Evolutionary conservation across 768 basidiomycete genomes (phyloP).

Genomic region (Psilocybe cubensis): DNA sequence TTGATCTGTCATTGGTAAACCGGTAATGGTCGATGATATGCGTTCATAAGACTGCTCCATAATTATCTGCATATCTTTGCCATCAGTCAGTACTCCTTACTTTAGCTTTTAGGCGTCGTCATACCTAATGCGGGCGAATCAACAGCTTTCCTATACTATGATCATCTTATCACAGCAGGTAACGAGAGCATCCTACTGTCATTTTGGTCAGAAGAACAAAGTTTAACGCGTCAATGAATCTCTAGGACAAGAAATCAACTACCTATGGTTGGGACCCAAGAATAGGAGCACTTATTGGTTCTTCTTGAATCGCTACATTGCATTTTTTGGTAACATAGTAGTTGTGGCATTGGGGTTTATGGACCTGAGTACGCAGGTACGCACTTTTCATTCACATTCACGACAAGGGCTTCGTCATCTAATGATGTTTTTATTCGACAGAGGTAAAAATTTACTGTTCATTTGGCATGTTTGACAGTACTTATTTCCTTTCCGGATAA

Average conservation of each 20-base stretch:
- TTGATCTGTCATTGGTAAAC: no score
- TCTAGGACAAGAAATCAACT: conserved; percentile 41
- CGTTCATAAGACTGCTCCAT: conserved; percentile 25
- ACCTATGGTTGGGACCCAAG: conserved; percentile 48
- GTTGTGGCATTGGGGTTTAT: conserved; percentile 34
- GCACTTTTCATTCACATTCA: conserved; percentile 5
- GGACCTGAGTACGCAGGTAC: conserved; percentile 25
- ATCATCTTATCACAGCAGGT: conserved; percentile 42
- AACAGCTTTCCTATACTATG: conserved; percentile 42
- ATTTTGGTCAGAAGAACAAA: not conserved
- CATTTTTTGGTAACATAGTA: conserved; percentile 41
- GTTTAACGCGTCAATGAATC: not conserved
- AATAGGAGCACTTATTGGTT: conserved; percentile 45
- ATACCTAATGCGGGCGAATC: not conserved
- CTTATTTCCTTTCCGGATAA: not conserved
- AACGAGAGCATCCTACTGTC: conserved; percentile 5
- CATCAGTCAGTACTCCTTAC: conserved; percentile 30
- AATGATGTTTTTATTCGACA: not conserved
- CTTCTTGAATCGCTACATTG: conserved; percentile 53
- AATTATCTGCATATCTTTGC: conserved; percentile 35
- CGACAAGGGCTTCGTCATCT: conserved; percentile 17
- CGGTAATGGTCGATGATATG: not conserved
- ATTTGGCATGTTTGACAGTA: no score
- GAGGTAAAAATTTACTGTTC: conserved; percentile 17
- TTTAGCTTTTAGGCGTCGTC: not conserved